Evolutionary conservation across 345 rosid genomes (phyloP).

Genomic region (Syzygium jambos): DNA sequence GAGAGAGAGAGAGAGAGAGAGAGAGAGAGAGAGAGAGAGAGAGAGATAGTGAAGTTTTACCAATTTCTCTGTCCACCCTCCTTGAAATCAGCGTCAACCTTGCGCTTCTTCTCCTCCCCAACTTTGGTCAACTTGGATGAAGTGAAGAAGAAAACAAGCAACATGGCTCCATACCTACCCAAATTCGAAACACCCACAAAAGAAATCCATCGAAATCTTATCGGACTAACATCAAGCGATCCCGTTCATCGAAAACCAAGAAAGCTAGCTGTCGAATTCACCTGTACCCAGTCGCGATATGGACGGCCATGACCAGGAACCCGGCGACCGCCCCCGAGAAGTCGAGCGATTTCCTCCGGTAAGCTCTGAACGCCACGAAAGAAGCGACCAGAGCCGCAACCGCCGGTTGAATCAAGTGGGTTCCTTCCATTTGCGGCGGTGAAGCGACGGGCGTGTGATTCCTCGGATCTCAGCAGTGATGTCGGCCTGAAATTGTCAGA

Average conservation of each 20-base stretch:
- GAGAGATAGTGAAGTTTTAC: not conserved
- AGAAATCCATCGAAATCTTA: not conserved
- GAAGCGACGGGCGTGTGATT: not conserved
- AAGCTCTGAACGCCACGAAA: slow-evolving; percentile 51
- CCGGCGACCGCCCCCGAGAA: slow-evolving; percentile 79
- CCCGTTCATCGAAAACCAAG: not conserved
- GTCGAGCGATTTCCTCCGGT: slow-evolving; percentile 70
- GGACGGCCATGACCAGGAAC: slow-evolving; percentile 63
- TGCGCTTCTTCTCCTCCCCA: slow-evolving; percentile 80
- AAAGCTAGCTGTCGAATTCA: not conserved
- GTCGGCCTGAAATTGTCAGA: not conserved
- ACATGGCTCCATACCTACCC: slow-evolving; percentile 71
- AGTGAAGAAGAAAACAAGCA: slow-evolving; percentile 69
- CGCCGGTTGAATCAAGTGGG: slow-evolving; percentile 22
- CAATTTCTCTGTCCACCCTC: no score
- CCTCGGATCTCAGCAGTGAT: not conserved
- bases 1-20: not conserved
- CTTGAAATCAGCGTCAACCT: slow-evolving; percentile 68
- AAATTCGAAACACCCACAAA: not conserved
- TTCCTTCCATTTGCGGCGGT: slow-evolving; percentile 25
- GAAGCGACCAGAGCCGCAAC: slow-evolving; percentile 45
- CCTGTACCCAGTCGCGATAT: slow-evolving; percentile 69
- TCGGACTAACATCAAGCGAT: not conserved
- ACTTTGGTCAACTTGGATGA: slow-evolving; percentile 91
- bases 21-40: not conserved